phyloP scores from a whole-genome alignment of 768 basidiomycete species.

The Dentipellis sp. region DNA sequence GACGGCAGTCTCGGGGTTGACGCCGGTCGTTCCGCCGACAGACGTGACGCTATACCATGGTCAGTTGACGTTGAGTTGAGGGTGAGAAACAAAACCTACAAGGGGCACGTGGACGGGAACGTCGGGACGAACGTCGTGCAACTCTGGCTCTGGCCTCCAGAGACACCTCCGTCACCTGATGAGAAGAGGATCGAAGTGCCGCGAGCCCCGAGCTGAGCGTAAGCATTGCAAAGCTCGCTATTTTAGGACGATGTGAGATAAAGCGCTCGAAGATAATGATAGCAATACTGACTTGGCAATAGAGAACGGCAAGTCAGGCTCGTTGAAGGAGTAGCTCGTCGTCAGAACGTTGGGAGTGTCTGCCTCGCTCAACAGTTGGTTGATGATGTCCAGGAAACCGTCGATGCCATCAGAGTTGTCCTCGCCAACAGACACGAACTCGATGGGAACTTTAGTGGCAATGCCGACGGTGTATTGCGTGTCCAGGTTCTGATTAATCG shows the following conservation, averaged over 20 bases:
- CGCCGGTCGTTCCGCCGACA: constrained; percentile 3
- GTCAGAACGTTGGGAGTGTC: constrained; percentile 14
- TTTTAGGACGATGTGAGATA: background rate
- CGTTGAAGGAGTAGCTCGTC: constrained; percentile 26
- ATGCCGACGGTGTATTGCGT: constrained; percentile 29
- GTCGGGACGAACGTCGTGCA: constrained; percentile 26
- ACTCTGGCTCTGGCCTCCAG: constrained; percentile 18
- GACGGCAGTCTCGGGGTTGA: constrained; percentile 17
- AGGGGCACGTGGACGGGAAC: constrained; percentile 28
- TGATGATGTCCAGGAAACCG: constrained; percentile 24
- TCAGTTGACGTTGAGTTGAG: background rate
- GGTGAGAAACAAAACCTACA: constrained; percentile 13
- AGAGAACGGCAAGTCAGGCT: constrained; percentile 14
- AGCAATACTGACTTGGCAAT: constrained; percentile 19
- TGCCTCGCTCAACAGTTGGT: constrained; percentile 14
- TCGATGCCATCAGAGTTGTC: constrained; percentile 11
- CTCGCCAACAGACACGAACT: constrained; percentile 18
- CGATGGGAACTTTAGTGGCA: constrained; percentile 17
- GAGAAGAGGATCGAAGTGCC: constrained; percentile 29
- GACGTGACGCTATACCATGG: background rate
- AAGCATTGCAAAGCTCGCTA: constrained; percentile 27
- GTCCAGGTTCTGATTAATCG: constrained; percentile 23
- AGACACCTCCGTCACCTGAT: constrained; percentile 30
- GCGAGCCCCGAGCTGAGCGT: constrained; percentile 26
- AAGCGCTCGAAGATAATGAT: background rate